Conservation (phyloP, 768 basidiomycete genomes). For the Suillus americanus region DNA sequence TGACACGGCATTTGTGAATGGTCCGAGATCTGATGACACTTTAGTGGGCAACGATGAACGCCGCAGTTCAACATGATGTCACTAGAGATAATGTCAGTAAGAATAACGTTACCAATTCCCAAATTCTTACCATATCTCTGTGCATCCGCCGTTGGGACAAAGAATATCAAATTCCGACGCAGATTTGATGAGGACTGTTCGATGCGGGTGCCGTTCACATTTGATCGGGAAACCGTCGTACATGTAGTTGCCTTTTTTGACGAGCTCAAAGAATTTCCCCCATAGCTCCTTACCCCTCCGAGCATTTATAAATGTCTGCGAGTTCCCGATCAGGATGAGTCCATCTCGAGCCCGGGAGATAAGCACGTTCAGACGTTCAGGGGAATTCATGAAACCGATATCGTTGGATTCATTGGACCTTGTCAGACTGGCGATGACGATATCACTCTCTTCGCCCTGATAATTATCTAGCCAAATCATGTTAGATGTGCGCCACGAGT, state of each 20-base stretch:
- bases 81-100: conserved; percentile 30
- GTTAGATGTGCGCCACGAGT: neutral
- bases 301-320: conserved; percentile 53
- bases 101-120: neutral
- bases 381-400: conserved; percentile 73
- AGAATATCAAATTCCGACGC: conserved; percentile 49
- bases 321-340: conserved; percentile 66
- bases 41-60: conserved; percentile 54
- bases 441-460: conserved; percentile 73
- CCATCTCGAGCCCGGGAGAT: conserved; percentile 67
- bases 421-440: conserved; percentile 61
- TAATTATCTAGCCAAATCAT: conserved; percentile 55
- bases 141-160: conserved; percentile 65
- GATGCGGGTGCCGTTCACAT: conserved; percentile 56
- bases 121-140: conserved; percentile 51
- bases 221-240: conserved; percentile 59
- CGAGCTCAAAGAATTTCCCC: conserved; percentile 45
- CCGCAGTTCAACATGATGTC: conserved; percentile 49
- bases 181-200: conserved; percentile 35
- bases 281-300: conserved; percentile 53
- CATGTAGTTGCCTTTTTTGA: conserved; percentile 43
- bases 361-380: conserved; percentile 69
- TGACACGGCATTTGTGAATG: conserved; percentile 57
- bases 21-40: conserved; percentile 56
- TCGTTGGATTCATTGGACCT: conserved; percentile 54